Evolutionary conservation across 495 filamentous ascomycete genomes (phyloP), one percentile per base, ranked within the genome.

Genomic region (Filosporella fistucella): DNA sequence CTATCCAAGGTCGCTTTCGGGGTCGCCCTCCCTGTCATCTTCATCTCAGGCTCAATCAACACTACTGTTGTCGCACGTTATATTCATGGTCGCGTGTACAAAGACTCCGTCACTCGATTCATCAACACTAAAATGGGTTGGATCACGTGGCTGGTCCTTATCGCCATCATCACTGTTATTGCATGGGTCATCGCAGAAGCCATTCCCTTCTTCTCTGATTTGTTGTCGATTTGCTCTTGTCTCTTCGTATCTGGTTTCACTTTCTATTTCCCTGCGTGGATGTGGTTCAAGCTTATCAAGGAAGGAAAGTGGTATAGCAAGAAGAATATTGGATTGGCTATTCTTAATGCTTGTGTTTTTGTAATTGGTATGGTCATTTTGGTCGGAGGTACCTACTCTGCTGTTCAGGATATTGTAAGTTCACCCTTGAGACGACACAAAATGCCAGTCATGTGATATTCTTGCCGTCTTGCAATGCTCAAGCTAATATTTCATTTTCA

Each of bases 1-100:
- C 60, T 91, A 13, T 71, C 75, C 41, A 89, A 87, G 63, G 63
- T 90, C 29, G 84, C 86, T 2, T 95, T 86, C 57, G 88, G 88
- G 14, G 70, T 94, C 49, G 88, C 87, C 24, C 70, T 88, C 13
- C 89, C 89, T 0, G 37, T 30, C 3, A 49, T 54, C 23, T 22
- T 54, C 33, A 49, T 54, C 73, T 77, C 75, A 20, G 79, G 79
- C 11, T 76, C 72, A 43, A 82, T 82, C 67, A 80, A 80, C 67
- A 75, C 73, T 24, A 73, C 71, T 1, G 77, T 81, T 21, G 54
- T 75, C 49, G 49, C 54, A 35, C 85, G 85, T 49, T 87, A 85
- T 57, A 69, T 90, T 50, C 84, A 84, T 56, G 68, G 80, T 12
- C 75, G 82, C 18, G 49, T 82, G 8, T 38, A 38, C 35, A 38